Conservation (phyloP, 2,329 filamentous ascomycete species). For the Juglanconis oblonga region DNA sequence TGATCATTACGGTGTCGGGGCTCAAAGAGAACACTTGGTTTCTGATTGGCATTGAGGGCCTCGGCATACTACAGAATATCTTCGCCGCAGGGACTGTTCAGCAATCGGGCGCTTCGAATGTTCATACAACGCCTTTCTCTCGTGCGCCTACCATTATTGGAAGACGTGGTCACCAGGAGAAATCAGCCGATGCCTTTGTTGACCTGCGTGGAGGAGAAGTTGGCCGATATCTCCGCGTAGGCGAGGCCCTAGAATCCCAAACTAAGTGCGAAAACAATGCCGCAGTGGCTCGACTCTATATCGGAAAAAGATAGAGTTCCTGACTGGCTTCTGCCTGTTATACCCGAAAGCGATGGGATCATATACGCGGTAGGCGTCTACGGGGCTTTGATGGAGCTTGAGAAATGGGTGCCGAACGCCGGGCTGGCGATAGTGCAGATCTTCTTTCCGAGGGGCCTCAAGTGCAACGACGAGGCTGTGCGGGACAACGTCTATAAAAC, state of each 20-base stretch:
- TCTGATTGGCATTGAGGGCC: not conserved
- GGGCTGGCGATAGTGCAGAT: constrained; percentile 18
- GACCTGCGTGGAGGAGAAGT: no score
- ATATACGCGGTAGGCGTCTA: constrained; percentile 18
- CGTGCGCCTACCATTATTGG: not conserved
- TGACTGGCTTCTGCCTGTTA: not conserved
- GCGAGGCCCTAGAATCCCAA: no score
- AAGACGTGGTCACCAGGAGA: not conserved
- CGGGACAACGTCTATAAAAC: constrained; percentile 18
- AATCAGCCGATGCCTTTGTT: no score
- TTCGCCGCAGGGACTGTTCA: not conserved
- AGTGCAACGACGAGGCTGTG: constrained; percentile 11
- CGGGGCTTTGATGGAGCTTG: constrained; percentile 19
- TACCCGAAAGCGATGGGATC: not conserved
- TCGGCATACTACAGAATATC: constrained; percentile 1
- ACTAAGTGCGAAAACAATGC: not conserved
- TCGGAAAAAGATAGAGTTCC: not conserved
- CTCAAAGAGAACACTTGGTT: not conserved
- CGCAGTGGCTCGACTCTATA: not conserved
- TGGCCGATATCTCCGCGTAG: no score
- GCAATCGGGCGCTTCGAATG: not conserved
- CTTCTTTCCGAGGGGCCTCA: constrained; percentile 14
- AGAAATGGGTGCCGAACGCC: constrained; percentile 21
- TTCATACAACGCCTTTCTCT: not conserved
- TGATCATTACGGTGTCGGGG: not conserved